Base-by-base conservation (phyloP, 108 stramenopile genomes). In the Pseudonitzschia multistriata region DNA sequence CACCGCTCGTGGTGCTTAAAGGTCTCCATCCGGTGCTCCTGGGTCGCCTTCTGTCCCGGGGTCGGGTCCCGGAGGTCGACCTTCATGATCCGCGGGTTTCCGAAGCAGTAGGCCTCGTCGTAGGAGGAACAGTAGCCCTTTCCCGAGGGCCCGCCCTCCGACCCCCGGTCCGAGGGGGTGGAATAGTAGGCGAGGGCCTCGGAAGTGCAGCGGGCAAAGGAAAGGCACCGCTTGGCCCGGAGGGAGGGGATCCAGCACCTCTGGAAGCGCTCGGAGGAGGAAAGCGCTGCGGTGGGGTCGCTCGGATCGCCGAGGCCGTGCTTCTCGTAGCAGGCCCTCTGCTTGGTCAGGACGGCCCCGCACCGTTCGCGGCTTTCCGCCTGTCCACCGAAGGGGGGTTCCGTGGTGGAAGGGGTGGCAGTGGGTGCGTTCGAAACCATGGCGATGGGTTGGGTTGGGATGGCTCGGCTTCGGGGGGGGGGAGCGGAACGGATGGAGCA, bases 1-100 rank as follows among this genome's bases (percentile, higher is more conserved):
- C 61, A 61, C 28, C 62, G 62, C 49, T 73, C 62, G 49, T 73
- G 72, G 37, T 73, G 72, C n/a, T 62, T 61, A 65, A 73, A 73
- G 22, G 50, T 34, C 19, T 42, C 47, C 35, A 65, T 49, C 22
- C 49, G 62, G 7, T 65, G 7, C n/a, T 59, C 35, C 19, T 59
- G 29, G 5, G 6, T 13, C 24, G 10, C 10, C 19, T 1, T 30
- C 28, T n/a, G 17, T 4, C 21, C 34, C 45, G 31, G 5, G 0
- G 63, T 29, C 21, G 24, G 13, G 27, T 54, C 52, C n/a, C n/a
- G n/a, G 17, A 47, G 34, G 49, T 73, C 72, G 21, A 73, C 52
- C 27, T 73, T 73, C 72, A 73, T 73, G 22, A 64, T 54, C 53
- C 50, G 63, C 39, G 72, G 72, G 29, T 73, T 73, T 0, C 72